Percentiles rank a stretch among this genome's conserved stretches.
These are phyloP conservation scores for Metschnikowia shivogae DNA, from an alignment of 805 yeast species.

Conservation along the genomic window DNA sequence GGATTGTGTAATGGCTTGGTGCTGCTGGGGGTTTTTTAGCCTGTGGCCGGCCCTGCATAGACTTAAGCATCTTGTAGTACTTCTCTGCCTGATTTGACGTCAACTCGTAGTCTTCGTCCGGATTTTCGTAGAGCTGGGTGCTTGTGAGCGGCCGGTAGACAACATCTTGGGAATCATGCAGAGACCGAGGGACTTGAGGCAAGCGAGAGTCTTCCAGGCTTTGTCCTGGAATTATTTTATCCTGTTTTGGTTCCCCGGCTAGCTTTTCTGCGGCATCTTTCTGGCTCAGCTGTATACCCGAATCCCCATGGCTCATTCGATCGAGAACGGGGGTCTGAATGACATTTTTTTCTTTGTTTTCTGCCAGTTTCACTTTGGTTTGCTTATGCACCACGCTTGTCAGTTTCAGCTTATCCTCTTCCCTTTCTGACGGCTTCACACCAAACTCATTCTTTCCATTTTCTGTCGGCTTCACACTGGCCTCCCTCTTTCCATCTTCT, in stretches of 20 bases:
- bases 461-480: not conserved
- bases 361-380: too few species aligned
- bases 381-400: too few species aligned
- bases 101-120: conserved; percentile 40
- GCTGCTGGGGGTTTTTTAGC: conserved; percentile 10
- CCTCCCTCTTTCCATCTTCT: not conserved
- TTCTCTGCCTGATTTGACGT: conserved; percentile 35
- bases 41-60: conserved; percentile 19
- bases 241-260: conserved; percentile 1
- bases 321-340: too few species aligned
- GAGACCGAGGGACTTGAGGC: not conserved
- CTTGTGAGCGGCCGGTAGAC: conserved; percentile 11
- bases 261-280: not conserved
- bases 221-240: not conserved
- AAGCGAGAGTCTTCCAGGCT: conserved; percentile 1
- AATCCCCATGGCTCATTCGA: not conserved
- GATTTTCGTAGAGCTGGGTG: conserved; percentile 30
- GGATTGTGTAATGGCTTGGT: conserved; percentile 28
- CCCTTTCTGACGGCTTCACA: too few species aligned
- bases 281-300: not conserved
- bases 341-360: too few species aligned
- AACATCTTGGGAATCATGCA: conserved; percentile 7
- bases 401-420: too few species aligned
- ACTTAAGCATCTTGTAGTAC: conserved; percentile 32
- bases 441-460: too few species aligned